Conservation (phyloP, 768 basidiomycete species). For the Termitomyces sp. region DNA sequence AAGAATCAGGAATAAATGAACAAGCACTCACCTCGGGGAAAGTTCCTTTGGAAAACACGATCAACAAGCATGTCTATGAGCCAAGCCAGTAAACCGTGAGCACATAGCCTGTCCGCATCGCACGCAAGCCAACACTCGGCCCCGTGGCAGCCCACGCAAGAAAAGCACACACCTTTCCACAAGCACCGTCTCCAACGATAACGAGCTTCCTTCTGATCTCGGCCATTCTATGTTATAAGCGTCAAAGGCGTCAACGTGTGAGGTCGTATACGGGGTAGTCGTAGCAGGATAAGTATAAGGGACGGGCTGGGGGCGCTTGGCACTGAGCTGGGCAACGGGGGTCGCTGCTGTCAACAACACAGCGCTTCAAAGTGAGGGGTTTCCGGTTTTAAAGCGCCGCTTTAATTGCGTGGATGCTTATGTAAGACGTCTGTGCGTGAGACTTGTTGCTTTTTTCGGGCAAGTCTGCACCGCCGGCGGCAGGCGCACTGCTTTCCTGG, state of each 20-base stretch:
- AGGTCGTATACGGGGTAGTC: background rate
- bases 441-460: background rate
- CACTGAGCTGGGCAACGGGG: slow-evolving; percentile 3
- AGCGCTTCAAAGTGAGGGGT: background rate
- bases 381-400: slow-evolving; percentile 18
- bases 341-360: slow-evolving; percentile 14
- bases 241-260: background rate
- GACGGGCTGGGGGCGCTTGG: slow-evolving; percentile 4
- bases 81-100: slow-evolving; percentile 1
- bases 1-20: background rate
- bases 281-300: background rate
- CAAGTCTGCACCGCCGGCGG: background rate
- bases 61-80: slow-evolving; percentile 81
- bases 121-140: background rate
- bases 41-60: slow-evolving; percentile 94
- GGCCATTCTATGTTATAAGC: slow-evolving; percentile 51
- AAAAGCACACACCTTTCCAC: slow-evolving; percentile 66
- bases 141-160: background rate
- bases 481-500: background rate
- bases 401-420: slow-evolving; percentile 11
- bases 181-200: slow-evolving; percentile 98
- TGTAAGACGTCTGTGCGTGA: slow-evolving; percentile 20
- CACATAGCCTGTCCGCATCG: background rate
- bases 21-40: slow-evolving; percentile 76
- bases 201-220: slow-evolving; percentile 99